phyloP scores from a whole-genome alignment of 306 rosid species.

The Inga laurina region DNA sequence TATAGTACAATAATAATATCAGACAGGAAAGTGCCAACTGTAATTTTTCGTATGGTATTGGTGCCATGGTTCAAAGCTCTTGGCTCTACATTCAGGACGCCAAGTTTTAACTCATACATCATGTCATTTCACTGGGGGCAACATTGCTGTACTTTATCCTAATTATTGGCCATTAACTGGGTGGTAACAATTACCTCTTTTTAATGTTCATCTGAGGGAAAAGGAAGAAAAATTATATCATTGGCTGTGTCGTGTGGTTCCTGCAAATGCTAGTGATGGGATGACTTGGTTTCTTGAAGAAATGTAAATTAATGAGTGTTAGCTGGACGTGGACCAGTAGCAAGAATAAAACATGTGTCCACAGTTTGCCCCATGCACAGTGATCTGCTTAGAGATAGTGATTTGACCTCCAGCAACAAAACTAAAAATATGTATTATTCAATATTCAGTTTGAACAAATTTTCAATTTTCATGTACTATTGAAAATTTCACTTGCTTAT shows the following conservation, averaged over 20 bases:
- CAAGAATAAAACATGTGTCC: neutral
- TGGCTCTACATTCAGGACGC: neutral
- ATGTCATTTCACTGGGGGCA: neutral
- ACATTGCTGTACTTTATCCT: neutral
- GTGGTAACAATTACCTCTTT: neutral
- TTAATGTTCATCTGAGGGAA: neutral
- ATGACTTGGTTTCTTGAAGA: neutral
- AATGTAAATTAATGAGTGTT: neutral
- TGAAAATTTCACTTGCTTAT: conserved; percentile 32
- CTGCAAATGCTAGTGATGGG: neutral
- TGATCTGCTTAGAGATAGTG: neutral
- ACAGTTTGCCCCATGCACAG: neutral
- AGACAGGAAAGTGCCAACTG: neutral
- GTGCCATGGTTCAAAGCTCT: neutral
- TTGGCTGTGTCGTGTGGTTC: neutral
- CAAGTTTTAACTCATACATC: neutral
- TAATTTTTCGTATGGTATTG: neutral
- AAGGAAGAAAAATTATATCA: neutral
- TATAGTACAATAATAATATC: neutral
- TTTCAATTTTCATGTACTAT: conserved; percentile 8
- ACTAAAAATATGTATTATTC: neutral
- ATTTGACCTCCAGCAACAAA: neutral
- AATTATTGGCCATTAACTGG: neutral
- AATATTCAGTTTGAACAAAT: neutral
- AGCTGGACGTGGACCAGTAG: neutral